A percentile compares a stretch with the other conserved stretches of the same genome.
These are phyloP conservation scores for Hibiscus tridactylites DNA, from an alignment of 345 rosid genomes.

Conservation along the genomic window DNA sequence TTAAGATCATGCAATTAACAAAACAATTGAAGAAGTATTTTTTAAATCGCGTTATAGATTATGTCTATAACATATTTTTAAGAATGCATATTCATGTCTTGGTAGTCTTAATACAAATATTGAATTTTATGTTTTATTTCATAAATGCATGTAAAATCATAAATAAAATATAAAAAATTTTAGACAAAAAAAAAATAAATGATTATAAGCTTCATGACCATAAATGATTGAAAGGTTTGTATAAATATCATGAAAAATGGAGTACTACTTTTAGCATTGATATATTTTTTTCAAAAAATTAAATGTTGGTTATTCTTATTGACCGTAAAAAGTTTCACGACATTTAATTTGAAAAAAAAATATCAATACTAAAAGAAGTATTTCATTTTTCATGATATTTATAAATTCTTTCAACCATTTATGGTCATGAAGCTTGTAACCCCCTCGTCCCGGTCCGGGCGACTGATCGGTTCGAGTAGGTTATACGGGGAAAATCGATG, in stretches of 20 bases:
- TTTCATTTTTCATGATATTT: too few relatives aligned
- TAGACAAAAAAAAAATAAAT: neutral
- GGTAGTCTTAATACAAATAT: neutral
- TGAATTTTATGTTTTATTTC: too few relatives aligned
- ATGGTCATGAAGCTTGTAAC: too few relatives aligned
- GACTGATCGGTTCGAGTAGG: too few relatives aligned
- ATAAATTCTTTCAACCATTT: too few relatives aligned
- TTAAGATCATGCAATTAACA: neutral
- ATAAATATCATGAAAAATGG: neutral
- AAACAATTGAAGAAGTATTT: neutral
- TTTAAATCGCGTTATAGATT: neutral
- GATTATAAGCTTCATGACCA: neutral
- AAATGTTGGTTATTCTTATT: neutral
- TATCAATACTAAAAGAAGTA: too few relatives aligned
- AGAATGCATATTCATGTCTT: neutral
- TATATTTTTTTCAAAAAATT: neutral
- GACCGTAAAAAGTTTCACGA: too few relatives aligned
- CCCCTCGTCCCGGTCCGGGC: too few relatives aligned
- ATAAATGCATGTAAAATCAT: neutral
- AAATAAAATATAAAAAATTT: neutral
- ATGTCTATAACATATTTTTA: neutral
- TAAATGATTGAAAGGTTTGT: neutral
- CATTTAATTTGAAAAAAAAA: too few relatives aligned
- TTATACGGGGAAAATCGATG: too few relatives aligned
- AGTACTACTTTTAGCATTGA: neutral